Evolutionary conservation across 2,329 filamentous ascomycete species (phyloP).

Genomic region (Epichloe sylvatica): DNA sequence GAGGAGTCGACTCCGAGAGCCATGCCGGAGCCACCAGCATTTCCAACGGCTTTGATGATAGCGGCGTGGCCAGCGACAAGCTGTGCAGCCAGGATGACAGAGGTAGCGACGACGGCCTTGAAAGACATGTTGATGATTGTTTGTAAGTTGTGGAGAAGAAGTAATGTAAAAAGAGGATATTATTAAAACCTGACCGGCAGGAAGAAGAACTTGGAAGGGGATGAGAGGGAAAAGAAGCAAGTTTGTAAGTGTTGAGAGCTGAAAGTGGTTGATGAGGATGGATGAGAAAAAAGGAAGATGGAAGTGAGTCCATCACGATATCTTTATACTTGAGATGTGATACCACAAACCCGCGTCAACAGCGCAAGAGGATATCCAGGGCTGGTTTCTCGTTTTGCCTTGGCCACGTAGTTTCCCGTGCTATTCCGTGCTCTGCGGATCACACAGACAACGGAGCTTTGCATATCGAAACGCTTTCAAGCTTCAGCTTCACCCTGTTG

Average conservation of each 20-base stretch:
- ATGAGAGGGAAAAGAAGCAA: background rate
- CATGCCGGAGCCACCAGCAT: conserved; percentile 42
- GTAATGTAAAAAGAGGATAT: background rate
- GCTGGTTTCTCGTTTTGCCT: background rate
- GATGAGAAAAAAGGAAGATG: background rate
- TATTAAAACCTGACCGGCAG: conserved; percentile 6
- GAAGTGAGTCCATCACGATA: background rate
- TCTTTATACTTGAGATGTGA: conserved; percentile 4
- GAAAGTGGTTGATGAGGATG: conserved; percentile 3
- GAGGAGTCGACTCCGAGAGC: conserved; percentile 34
- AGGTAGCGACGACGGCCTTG: conserved; percentile 25
- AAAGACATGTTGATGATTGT: conserved; percentile 15
- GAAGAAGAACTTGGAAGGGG: background rate
- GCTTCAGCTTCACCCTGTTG: background rate
- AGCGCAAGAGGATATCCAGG: background rate
- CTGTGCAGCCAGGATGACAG: conserved; percentile 37
- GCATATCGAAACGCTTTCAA: background rate
- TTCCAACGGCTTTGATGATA: conserved; percentile 43
- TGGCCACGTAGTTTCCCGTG: background rate
- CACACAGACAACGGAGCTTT: background rate
- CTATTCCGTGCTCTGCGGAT: background rate
- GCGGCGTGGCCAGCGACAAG: conserved; percentile 48
- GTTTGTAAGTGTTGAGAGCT: background rate
- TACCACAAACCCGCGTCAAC: background rate
- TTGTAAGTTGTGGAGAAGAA: background rate